These are phyloP conservation scores for Pseudocercospora eumusae DNA, from an alignment of 2,329 filamentous ascomycete species.

Conservation along the genomic window DNA sequence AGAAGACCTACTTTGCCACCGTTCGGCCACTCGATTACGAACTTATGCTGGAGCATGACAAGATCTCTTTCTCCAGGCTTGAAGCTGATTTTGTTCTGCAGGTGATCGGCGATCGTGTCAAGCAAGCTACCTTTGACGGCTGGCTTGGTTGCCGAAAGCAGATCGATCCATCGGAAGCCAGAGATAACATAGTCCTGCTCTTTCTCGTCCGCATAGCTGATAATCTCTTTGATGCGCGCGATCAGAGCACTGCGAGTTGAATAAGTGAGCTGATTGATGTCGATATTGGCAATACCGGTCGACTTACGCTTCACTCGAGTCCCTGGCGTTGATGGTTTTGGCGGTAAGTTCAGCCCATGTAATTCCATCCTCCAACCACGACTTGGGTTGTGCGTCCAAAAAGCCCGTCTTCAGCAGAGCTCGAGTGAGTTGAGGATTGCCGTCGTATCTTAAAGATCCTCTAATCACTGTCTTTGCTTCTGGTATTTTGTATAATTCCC, in stretches of 20 bases:
- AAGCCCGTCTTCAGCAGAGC: neutral
- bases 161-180: neutral
- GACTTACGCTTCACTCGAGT: neutral
- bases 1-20: neutral
- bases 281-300: too few species aligned
- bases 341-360: neutral
- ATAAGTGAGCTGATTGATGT: too few species aligned
- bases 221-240: neutral
- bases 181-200: neutral
- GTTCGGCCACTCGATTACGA: neutral
- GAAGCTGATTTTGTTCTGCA: neutral
- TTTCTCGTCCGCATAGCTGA: neutral
- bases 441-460: neutral
- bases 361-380: neutral
- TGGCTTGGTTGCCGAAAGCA: neutral
- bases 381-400: neutral
- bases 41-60: slow-evolving; percentile 1
- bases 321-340: neutral
- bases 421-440: neutral
- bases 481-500: neutral
- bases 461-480: neutral
- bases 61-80: slow-evolving; percentile 1
- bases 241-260: neutral
- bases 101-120: neutral
- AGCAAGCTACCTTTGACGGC: neutral